Conservation (phyloP, 352 stramenopile species). For the Aphanomyces euteiches region DNA sequence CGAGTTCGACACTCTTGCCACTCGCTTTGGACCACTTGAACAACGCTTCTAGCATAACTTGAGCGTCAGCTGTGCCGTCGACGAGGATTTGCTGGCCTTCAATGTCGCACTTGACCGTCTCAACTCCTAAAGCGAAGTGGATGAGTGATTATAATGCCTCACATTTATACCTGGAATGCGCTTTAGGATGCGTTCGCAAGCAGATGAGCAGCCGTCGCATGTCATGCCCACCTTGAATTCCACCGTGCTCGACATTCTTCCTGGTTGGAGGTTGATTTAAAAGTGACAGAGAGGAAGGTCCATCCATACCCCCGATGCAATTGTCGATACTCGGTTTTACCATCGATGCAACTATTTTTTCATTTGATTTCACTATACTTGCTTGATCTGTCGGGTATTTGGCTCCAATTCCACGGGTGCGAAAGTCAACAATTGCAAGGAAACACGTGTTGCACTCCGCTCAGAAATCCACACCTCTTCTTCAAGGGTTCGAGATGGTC, state of each 20-base stretch:
- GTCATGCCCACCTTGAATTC: slow-evolving; percentile 90
- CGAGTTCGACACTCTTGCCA: slow-evolving; percentile 81
- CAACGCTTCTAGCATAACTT: slow-evolving; percentile 79
- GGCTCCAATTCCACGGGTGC: too few relatives aligned
- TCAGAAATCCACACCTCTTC: too few relatives aligned
- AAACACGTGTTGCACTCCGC: too few relatives aligned
- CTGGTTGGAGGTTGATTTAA: neutral
- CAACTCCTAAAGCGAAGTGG: slow-evolving; percentile 48
- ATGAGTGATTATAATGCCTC: neutral
- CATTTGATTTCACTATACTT: too few relatives aligned
- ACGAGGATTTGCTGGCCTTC: slow-evolving; percentile 84
- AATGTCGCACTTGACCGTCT: slow-evolving; percentile 80
- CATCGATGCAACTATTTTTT: too few relatives aligned
- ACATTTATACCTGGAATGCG: slow-evolving; percentile 75
- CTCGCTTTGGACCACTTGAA: slow-evolving; percentile 87
- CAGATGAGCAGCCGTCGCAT: slow-evolving; percentile 85
- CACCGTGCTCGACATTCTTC: slow-evolving; percentile 57
- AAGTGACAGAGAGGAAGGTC: neutral
- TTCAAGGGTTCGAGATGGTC: too few relatives aligned
- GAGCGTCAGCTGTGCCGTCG: slow-evolving; percentile 65
- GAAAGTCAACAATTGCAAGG: too few relatives aligned
- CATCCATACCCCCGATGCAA: too few relatives aligned
- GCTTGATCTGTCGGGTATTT: too few relatives aligned
- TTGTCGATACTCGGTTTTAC: too few relatives aligned
- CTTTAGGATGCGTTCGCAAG: slow-evolving; percentile 84